Evolutionary conservation across 176 grass and related monocot species (phyloP).

Genomic region (Oryza rufipogon): DNA sequence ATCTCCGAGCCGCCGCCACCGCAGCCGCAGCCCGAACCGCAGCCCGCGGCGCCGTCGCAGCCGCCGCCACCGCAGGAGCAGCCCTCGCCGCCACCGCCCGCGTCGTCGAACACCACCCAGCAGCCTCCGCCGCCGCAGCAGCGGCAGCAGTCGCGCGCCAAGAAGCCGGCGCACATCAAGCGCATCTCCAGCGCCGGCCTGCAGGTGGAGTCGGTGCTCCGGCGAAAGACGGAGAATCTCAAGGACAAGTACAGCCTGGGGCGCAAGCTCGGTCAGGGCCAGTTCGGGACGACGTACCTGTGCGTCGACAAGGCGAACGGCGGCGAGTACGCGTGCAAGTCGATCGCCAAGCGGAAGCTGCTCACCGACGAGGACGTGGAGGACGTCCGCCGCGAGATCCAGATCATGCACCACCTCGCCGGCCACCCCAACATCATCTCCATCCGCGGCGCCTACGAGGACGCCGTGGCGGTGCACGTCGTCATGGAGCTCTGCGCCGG

Average conservation of each 20-base stretch:
- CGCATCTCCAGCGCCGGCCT: conserved; percentile 59
- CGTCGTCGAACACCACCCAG: not conserved
- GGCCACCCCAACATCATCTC: conserved; percentile 54
- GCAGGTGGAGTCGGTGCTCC: conserved; percentile 61
- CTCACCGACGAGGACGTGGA: conserved; percentile 65
- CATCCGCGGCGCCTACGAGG: conserved; percentile 51
- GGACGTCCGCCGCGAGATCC: conserved; percentile 67
- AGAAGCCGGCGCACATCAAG: conserved; percentile 53
- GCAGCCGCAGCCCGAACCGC: not conserved
- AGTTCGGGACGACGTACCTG: conserved; percentile 65
- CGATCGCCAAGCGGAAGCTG: conserved; percentile 75
- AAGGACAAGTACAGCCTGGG: conserved; percentile 64
- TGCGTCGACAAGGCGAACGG: conserved; percentile 54
- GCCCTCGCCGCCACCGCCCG: not conserved
- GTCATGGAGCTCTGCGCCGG: conserved; percentile 66
- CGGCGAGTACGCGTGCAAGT: conserved; percentile 67
- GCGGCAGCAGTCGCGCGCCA: conserved; percentile 35
- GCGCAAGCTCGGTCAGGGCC: conserved; percentile 51
- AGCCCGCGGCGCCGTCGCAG: not conserved
- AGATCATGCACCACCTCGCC: conserved; percentile 70
- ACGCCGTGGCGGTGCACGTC: conserved; percentile 54
- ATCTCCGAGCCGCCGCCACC: conserved; percentile 40
- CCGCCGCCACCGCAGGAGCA: not conserved
- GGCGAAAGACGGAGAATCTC: conserved; percentile 53
- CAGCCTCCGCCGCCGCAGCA: not conserved